phyloP scores from a whole-genome alignment of 2,329 filamentous ascomycete species.

The Chaetomiaceae sp. region DNA sequence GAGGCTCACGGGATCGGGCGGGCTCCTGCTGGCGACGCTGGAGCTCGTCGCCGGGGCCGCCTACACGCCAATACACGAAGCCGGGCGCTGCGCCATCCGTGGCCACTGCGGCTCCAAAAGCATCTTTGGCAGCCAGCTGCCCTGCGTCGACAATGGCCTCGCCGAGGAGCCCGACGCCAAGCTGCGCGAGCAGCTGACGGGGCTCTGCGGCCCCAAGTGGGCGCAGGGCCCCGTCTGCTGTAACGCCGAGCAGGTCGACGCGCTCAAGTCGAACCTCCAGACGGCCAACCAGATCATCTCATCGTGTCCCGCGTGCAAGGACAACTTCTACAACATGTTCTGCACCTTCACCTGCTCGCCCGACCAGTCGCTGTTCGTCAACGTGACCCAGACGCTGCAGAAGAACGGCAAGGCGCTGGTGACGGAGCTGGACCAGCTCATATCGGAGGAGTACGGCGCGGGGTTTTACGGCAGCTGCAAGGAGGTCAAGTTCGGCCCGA shows the following conservation, averaged over 20 bases:
- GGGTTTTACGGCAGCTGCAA: conserved; percentile 97
- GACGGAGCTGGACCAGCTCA: conserved; percentile 82
- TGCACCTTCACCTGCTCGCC: conserved; percentile 98
- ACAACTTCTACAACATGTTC: conserved; percentile 98
- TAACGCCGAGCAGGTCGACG: conserved; percentile 70
- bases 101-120: conserved; percentile 88
- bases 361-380: conserved; percentile 91
- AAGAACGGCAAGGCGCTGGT: conserved; percentile 61
- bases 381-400: conserved; percentile 69
- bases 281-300: conserved; percentile 85
- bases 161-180: conserved; percentile 68
- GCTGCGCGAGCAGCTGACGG: conserved; percentile 70
- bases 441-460: conserved; percentile 74
- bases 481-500: conserved; percentile 95
- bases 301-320: conserved; percentile 92
- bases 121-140: conserved; percentile 82
- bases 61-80: conserved; percentile 64
- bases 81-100: conserved; percentile 82
- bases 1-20: conserved; percentile 29
- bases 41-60: conserved; percentile 21
- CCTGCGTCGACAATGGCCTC: conserved; percentile 84
- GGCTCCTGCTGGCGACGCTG: conserved; percentile 32
- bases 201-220: conserved; percentile 86
- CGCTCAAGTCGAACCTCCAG: conserved; percentile 76
- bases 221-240: conserved; percentile 79